Evolutionary conservation across 2,329 filamentous ascomycete species (phyloP).

Genomic region (Penicillium sp.): DNA sequence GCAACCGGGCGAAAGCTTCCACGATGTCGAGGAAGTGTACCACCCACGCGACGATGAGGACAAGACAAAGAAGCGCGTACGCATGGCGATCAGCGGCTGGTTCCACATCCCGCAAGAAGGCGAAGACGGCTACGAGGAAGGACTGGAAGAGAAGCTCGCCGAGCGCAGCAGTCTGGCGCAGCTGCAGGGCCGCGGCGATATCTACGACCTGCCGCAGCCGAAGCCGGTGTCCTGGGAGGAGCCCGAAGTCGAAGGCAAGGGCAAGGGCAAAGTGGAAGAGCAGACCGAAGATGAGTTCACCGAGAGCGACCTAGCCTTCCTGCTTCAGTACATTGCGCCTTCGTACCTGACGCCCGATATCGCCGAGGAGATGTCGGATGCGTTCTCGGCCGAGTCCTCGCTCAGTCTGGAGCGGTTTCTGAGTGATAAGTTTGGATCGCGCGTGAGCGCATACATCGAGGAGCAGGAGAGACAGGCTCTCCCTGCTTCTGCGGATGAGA

Average conservation of each 20-base stretch:
- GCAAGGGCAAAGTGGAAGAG: slow-evolving; percentile 34
- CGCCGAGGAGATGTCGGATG: slow-evolving; percentile 67
- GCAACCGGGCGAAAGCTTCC: slow-evolving; percentile 95
- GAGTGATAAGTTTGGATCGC: slow-evolving; percentile 63
- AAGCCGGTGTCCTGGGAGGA: slow-evolving; percentile 41
- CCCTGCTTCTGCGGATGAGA: slow-evolving; percentile 41
- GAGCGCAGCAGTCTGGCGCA: slow-evolving; percentile 87
- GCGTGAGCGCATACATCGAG: slow-evolving; percentile 63
- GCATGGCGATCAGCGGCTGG: slow-evolving; percentile 98
- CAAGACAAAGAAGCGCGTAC: slow-evolving; percentile 55
- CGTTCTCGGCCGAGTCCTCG: slow-evolving; percentile 74
- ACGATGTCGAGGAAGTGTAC: slow-evolving; percentile 97
- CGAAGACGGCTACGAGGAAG: slow-evolving; percentile 82
- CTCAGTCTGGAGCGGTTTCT: slow-evolving; percentile 74
- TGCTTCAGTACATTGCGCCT: slow-evolving; percentile 81
- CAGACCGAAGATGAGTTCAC: slow-evolving; percentile 56
- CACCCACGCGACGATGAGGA: slow-evolving; percentile 53
- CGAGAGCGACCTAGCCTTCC: slow-evolving; percentile 74
- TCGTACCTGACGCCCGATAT: slow-evolving; percentile 88
- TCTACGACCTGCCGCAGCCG: slow-evolving; percentile 71
- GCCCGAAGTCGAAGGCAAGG: slow-evolving; percentile 34
- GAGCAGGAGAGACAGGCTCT: slow-evolving; percentile 50
- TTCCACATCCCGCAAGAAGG: slow-evolving; percentile 95
- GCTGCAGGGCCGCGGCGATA: slow-evolving; percentile 80
- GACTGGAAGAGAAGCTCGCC: slow-evolving; percentile 77